Base-by-base conservation (phyloP, 1,139 yeast species). In the Zhuliangozyma blackwelliae region DNA sequence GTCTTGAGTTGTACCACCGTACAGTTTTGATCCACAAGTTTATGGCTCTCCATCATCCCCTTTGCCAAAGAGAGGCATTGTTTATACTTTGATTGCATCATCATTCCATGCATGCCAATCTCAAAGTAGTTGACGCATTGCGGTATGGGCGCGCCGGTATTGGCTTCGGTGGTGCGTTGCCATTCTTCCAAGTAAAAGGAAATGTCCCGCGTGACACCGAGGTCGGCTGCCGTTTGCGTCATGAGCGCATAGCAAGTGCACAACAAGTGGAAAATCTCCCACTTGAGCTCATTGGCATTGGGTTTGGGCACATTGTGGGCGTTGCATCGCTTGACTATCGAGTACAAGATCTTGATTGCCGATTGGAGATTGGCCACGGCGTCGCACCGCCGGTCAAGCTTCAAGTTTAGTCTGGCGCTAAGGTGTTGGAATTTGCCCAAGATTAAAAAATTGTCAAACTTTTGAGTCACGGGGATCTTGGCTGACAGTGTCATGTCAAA, bases 131-230 rank as follows among this genome's bases (percentile, higher is more conserved):
- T 56, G 10, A 51, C 35, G 26, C 63, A 54, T 35, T 60, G 62
- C 8, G 61, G 45, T n/a, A 58, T 44, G 1, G 65, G 65, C 4
- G 33, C 30, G 5, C 57, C 48, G 5, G 49, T 44, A 12, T 49
- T 61, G 2, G 56, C 36, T 7, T 48, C 50, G 30, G 62, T 51
- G 19, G 77, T 52, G 30, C 63, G 68, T 7, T 55, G 52, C 29
- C 73, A 60, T 45, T 82, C 88, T 5, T 59, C 58, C 10, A 68
- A 45, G 52, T 71, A 80, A 50, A 66, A 77, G 3, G 63, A 61
- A 29, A 75, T 62, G 38, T 80, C 86, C 44, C 75, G 75, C 0
- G 79, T 61, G 3, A 77, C 48, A 0, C 88, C 87, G 32, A 77
- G 48, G 31, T 63, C 65, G 16, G 64, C 56, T 38, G 66, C 62